Base-by-base conservation (phyloP, 2,329 filamentous ascomycete genomes). In the Xylaria sp. region DNA sequence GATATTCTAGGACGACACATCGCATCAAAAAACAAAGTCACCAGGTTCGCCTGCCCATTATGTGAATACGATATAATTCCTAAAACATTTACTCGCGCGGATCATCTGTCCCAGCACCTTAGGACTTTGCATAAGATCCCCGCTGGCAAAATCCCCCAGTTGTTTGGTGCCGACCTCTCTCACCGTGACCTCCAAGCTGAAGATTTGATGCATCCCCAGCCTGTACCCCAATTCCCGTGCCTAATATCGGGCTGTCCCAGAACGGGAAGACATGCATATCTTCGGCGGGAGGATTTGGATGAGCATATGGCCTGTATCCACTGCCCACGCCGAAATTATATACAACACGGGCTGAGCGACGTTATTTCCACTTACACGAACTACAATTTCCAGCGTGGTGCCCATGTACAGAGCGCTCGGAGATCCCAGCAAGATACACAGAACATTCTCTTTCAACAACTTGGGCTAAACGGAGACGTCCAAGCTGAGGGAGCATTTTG, bases 81-180 rank as follows among this genome's bases (percentile, higher is more conserved):
- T 4, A 68, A 36, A 8, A 51, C 43, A n/a, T 74, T 74, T 57
- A 13, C 13, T 28, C 71, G 73, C 20, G 31, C 12, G 13, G 73
- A 72, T 39, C 57, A 73, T 41, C 66, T 72, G 4, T 6, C n/a
- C 1, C 72, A 75, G 31, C 72, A 75, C 49, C 20, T 73, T 2
- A 71, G 67, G 46, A 43, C 20, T 9, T 68, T 58, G 15, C 72
- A 74, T 41, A 67, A 51, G 20, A 69, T 72, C 9, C 39, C 62
- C 0, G 43, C 18, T 4, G 66, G 67, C 6, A 67, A 33, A 55
- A 64, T 71, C 33, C 56, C 61, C 23, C n/a, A 51, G 18, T 28
- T 54, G 18, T 66, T 64, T 59, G 51, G 49, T 54, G 66, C 13
- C 13, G n/a, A 18, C 18, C 13, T 10, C 18, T 12, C 33, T 31